Percentiles rank a stretch among this genome's conserved stretches.
These are phyloP conservation scores for Mortierella sp. DNA, from an alignment of 371 early-diverging fungal species.

Conservation along the genomic window DNA sequence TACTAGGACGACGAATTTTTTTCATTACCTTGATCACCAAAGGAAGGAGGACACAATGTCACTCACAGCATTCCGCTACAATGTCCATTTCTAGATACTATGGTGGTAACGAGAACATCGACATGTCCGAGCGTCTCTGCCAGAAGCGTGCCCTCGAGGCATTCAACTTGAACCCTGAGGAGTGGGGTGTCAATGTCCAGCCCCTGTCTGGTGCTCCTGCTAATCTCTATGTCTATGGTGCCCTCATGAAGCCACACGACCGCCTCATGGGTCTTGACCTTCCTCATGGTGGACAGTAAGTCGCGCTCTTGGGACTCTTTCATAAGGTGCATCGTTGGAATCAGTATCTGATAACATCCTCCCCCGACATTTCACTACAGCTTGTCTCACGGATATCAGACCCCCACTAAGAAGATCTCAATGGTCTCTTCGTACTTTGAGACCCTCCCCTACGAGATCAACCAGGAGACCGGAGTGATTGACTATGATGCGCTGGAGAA, in stretches of 20 bases:
- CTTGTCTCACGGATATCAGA: constrained; percentile 99
- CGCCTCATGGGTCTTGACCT: constrained; percentile 99
- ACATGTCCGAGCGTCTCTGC: constrained; percentile 95
- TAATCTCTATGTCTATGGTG: constrained; percentile 97
- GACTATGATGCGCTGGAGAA: constrained; percentile 95
- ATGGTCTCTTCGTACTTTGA: constrained; percentile 97
- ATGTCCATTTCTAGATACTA: constrained; percentile 80
- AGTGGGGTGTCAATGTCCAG: constrained; percentile 99
- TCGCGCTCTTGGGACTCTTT: constrained; percentile 11
- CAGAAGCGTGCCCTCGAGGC: constrained; percentile 96
- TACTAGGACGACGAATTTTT: constrained; percentile 37
- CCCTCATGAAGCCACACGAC: constrained; percentile 97
- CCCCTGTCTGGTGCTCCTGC: constrained; percentile 97
- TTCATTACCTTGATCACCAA: too few species aligned
- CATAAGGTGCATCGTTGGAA: too few species aligned
- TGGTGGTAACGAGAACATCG: constrained; percentile 99
- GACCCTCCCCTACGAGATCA: constrained; percentile 95
- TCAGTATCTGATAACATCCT: neutral
- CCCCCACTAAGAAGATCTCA: constrained; percentile 97
- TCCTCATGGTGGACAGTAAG: constrained; percentile 99
- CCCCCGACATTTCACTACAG: constrained; percentile 49
- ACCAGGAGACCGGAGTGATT: constrained; percentile 91
- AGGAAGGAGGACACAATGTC: neutral
- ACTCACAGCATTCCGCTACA: neutral
- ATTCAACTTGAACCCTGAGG: constrained; percentile 85